Conservation (phyloP, 768 basidiomycete genomes). For the Suillus decipiens region DNA sequence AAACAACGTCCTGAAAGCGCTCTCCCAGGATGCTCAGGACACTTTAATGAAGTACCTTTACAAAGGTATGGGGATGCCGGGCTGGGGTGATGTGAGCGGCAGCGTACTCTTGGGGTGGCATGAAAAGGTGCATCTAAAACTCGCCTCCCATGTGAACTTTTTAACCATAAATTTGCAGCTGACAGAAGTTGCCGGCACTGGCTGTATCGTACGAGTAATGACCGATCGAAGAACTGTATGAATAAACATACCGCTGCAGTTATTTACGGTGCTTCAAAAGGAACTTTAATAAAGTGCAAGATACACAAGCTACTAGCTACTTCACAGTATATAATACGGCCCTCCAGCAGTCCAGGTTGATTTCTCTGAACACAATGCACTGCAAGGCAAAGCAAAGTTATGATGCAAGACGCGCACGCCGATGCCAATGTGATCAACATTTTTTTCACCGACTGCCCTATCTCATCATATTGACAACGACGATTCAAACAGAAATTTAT, state of each 20-base stretch:
- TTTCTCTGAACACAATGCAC: too few species aligned
- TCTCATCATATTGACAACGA: neutral
- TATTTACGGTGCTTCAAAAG: too few species aligned
- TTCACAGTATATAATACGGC: too few species aligned
- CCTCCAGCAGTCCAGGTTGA: too few species aligned
- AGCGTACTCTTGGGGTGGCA: constrained; percentile 84
- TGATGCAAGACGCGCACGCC: too few species aligned
- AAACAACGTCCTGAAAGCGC: constrained; percentile 65
- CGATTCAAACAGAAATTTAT: neutral
- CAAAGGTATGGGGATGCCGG: constrained; percentile 88
- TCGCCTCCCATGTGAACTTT: constrained; percentile 5
- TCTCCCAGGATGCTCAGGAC: constrained; percentile 79
- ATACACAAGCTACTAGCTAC: too few species aligned
- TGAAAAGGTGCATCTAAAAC: constrained; percentile 72
- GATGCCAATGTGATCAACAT: neutral
- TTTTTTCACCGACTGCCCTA: neutral
- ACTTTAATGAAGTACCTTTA: constrained; percentile 94
- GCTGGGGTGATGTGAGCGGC: constrained; percentile 61
- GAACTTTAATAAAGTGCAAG: too few species aligned
- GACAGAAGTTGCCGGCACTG: constrained; percentile 91
- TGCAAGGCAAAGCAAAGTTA: neutral
- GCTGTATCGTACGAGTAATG: constrained; percentile 91
- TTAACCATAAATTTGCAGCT: constrained; percentile 49
- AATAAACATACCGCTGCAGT: constrained; percentile 12
- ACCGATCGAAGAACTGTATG: constrained; percentile 63